These are phyloP conservation scores for Acacia confusa DNA, from an alignment of 306 rosid genomes.

Conservation along the genomic window DNA sequence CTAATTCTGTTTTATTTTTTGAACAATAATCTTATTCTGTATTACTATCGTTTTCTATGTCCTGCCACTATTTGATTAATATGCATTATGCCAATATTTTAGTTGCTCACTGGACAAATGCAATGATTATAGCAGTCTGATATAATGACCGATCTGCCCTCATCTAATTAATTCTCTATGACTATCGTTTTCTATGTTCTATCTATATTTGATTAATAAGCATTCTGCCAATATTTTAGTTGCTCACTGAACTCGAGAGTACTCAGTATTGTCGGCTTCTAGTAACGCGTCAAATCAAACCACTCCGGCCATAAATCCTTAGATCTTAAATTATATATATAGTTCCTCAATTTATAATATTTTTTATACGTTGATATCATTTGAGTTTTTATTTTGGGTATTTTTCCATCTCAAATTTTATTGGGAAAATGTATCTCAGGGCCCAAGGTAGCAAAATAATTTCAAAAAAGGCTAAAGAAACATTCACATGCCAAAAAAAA, in stretches of 20 bases:
- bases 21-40: too few species aligned
- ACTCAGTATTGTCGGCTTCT: background rate
- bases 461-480: too few species aligned
- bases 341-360: background rate
- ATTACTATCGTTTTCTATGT: background rate
- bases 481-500: too few species aligned
- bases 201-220: too few species aligned
- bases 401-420: background rate
- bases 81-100: too few species aligned
- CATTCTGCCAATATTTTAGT: too few species aligned
- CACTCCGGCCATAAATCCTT: background rate
- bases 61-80: background rate
- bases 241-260: too few species aligned
- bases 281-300: background rate
- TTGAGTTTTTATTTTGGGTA: background rate
- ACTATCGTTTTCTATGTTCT: background rate
- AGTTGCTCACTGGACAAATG: too few species aligned
- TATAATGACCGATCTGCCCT: background rate
- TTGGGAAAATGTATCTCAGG: too few species aligned
- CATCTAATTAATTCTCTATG: background rate
- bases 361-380: background rate
- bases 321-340: background rate
- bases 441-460: too few species aligned
- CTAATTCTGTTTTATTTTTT: too few species aligned
- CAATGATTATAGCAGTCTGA: background rate